A percentile compares a stretch with the other conserved stretches of the same genome.
Conservation (phyloP, 106 monocot genomes). For the Iris macrosiphon region DNA sequence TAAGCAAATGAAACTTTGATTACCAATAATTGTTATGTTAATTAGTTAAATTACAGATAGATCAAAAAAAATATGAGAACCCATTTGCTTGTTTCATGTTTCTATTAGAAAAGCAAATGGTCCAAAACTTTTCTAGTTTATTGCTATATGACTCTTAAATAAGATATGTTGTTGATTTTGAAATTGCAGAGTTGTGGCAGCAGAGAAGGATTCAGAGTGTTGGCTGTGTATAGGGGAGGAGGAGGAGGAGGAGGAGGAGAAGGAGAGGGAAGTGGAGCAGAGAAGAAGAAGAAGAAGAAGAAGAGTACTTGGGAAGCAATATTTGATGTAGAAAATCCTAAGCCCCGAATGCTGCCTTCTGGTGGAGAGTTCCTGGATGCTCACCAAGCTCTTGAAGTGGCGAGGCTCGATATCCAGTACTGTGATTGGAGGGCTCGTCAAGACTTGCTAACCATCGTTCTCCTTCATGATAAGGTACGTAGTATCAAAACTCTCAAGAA, state of each 20-base stretch:
- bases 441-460: constrained; percentile 71
- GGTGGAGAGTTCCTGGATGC: constrained; percentile 63
- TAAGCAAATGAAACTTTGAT: too few relatives aligned
- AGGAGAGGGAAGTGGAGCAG: too few relatives aligned
- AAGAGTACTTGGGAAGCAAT: constrained; percentile 58
- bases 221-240: constrained; percentile 21
- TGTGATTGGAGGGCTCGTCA: constrained; percentile 88
- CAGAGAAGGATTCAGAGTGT: constrained; percentile 14
- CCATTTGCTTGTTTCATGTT: too few relatives aligned
- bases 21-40: too few relatives aligned
- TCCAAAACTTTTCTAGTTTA: too few relatives aligned
- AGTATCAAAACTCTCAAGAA: too few relatives aligned
- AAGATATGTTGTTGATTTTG: too few relatives aligned
- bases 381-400: constrained; percentile 75
- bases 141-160: too few relatives aligned
- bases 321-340: constrained; percentile 75
- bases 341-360: constrained; percentile 29
- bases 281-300: constrained; percentile 34
- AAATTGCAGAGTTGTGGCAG: not conserved
- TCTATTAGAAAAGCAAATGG: too few relatives aligned
- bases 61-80: too few relatives aligned
- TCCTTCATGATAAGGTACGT: constrained; percentile 81
- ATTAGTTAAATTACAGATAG: too few relatives aligned
- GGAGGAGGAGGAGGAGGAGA: constrained; percentile 36
- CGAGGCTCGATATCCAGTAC: constrained; percentile 78